phyloP scores from a whole-genome alignment of 1,284 basidiomycete genomes.

The Microstroma glucosiphilum region DNA sequence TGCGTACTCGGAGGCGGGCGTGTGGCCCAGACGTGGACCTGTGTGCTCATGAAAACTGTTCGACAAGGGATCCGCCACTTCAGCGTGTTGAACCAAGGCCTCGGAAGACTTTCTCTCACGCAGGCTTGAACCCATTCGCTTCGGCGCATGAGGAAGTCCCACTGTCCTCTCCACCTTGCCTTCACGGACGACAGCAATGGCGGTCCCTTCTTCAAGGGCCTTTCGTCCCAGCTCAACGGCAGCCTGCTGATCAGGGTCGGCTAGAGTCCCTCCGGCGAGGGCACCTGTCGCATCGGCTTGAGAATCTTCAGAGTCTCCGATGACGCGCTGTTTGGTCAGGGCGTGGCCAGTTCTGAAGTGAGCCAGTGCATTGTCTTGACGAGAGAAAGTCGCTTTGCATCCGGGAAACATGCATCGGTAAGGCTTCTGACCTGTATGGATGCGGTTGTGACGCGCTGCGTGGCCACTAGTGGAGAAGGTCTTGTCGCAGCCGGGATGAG shows the following conservation, averaged over 20 bases:
- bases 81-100: no score
- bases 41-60: no score
- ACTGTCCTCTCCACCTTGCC: conserved; percentile 39
- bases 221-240: conserved; percentile 33
- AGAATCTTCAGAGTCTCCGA: background rate
- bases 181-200: conserved; percentile 44
- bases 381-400: conserved; percentile 48
- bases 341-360: conserved; percentile 49
- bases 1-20: no score
- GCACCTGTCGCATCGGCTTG: conserved; percentile 22
- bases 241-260: conserved; percentile 32
- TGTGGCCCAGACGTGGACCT: no score
- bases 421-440: conserved; percentile 68
- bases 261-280: conserved; percentile 12
- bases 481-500: conserved; percentile 59
- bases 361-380: conserved; percentile 49
- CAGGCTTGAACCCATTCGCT: conserved; percentile 23
- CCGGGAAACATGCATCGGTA: conserved; percentile 48
- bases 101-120: background rate
- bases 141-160: conserved; percentile 28
- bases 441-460: conserved; percentile 68
- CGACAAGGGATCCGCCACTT: no score
- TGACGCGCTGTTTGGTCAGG: conserved; percentile 34
- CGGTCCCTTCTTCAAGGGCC: conserved; percentile 43
- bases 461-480: conserved; percentile 77